These are phyloP conservation scores for Colletotrichum gigasporum DNA, from an alignment of 2,329 filamentous ascomycete genomes.

Conservation along the genomic window DNA sequence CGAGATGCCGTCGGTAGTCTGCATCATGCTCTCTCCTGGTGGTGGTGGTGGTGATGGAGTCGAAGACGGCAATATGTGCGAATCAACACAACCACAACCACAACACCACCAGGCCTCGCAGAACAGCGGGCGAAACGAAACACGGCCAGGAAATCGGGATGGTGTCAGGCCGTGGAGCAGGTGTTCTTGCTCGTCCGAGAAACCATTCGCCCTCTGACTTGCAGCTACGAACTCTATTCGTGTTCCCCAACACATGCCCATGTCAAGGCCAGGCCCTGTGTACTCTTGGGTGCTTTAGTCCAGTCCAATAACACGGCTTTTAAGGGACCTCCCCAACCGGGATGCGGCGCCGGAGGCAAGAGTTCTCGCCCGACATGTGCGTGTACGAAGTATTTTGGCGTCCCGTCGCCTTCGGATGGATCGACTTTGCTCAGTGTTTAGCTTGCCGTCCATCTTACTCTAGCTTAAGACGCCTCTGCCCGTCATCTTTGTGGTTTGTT, in stretches of 20 bases:
- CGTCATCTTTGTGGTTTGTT: not conserved
- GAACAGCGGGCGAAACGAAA: not conserved
- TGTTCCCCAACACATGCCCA: not conserved
- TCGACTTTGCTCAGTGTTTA: not conserved
- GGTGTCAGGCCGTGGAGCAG: conserved; percentile 1
- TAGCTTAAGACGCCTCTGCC: not conserved
- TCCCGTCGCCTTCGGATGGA: not conserved
- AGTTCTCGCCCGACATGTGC: too few relatives aligned
- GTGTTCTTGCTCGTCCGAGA: not conserved
- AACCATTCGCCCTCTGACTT: conserved; percentile 14
- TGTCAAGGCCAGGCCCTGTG: too few relatives aligned
- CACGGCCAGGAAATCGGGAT: not conserved
- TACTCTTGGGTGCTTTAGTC: not conserved
- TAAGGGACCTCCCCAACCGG: not conserved
- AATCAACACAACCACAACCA: too few relatives aligned
- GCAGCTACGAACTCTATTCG: conserved; percentile 7
- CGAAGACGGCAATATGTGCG: too few relatives aligned
- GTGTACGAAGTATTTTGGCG: not conserved
- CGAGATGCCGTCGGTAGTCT: too few relatives aligned
- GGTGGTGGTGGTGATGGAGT: too few relatives aligned
- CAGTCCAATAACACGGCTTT: not conserved
- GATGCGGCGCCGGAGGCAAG: not conserved
- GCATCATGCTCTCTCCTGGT: too few relatives aligned
- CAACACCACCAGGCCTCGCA: too few relatives aligned
- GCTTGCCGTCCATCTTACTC: not conserved